Conservation (phyloP, 768 basidiomycete species). For the Mycena crocata region DNA sequence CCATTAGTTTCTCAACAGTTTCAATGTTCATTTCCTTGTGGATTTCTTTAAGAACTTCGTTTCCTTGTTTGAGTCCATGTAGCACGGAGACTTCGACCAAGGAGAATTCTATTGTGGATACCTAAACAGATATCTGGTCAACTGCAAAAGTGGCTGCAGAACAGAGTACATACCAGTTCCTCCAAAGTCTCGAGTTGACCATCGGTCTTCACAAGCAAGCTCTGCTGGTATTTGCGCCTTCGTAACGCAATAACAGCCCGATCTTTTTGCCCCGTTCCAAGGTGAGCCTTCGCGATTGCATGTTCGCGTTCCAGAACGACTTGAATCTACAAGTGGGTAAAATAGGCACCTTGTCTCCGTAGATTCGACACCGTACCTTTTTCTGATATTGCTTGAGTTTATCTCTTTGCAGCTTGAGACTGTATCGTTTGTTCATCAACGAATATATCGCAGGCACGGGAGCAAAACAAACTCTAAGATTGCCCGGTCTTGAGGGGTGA, state of each 20-base stretch:
- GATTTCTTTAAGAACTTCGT: slow-evolving; percentile 91
- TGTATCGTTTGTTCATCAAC: slow-evolving; percentile 47
- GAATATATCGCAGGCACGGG: slow-evolving; percentile 24
- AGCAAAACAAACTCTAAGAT: slow-evolving; percentile 87
- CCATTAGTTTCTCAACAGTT: slow-evolving; percentile 92
- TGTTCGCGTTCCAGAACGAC: slow-evolving; percentile 87
- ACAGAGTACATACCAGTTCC: slow-evolving; percentile 71
- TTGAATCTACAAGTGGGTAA: slow-evolving; percentile 79
- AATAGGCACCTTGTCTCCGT: slow-evolving; percentile 1
- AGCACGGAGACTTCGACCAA: slow-evolving; percentile 92
- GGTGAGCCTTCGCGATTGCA: slow-evolving; percentile 86
- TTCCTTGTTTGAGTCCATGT: slow-evolving; percentile 94
- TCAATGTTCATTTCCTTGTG: slow-evolving; percentile 95
- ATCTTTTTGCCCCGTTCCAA: slow-evolving; percentile 86
- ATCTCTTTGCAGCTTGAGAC: slow-evolving; percentile 96
- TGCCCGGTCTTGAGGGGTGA: slow-evolving; percentile 93
- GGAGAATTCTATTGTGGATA: slow-evolving; percentile 96
- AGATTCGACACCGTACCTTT: slow-evolving; percentile 63
- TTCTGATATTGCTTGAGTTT: slow-evolving; percentile 96
- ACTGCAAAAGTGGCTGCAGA: background rate
- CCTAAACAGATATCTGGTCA: slow-evolving; percentile 59
- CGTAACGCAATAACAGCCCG: slow-evolving; percentile 90
- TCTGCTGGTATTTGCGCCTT: slow-evolving; percentile 93
- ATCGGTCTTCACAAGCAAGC: slow-evolving; percentile 89
- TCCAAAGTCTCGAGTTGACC: slow-evolving; percentile 89